Evolutionary conservation across 2,329 filamentous ascomycete genomes (phyloP).

Genomic region (Biscogniauxia sp.): DNA sequence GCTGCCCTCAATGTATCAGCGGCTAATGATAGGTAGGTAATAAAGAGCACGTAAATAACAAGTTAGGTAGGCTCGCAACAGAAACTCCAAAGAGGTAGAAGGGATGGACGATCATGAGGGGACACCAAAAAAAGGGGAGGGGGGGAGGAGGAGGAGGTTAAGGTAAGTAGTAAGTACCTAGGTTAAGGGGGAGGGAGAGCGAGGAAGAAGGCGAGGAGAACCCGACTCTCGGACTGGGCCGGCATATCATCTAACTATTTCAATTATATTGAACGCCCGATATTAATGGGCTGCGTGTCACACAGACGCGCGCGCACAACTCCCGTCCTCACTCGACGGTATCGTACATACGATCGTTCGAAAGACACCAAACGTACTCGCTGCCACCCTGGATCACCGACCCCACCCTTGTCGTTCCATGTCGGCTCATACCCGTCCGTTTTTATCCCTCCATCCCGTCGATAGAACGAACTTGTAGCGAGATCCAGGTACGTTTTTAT

Average conservation of each 20-base stretch:
- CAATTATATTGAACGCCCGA: background rate
- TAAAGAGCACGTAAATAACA: too few relatives aligned
- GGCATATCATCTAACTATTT: too few relatives aligned
- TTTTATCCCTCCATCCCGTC: background rate
- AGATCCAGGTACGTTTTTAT: background rate
- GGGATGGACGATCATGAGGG: background rate
- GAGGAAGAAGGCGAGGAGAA: too few relatives aligned
- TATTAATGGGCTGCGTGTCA: background rate
- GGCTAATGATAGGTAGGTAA: background rate
- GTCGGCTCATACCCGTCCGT: background rate
- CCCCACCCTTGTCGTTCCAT: background rate
- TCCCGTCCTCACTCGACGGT: too few relatives aligned
- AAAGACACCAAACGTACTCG: background rate
- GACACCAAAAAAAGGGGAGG: too few relatives aligned
- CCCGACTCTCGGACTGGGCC: background rate
- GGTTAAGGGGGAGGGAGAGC: too few relatives aligned
- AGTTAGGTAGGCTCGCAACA: background rate
- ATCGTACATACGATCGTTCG: background rate
- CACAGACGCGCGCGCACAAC: too few relatives aligned
- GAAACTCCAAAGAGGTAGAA: background rate
- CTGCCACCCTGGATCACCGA: too few relatives aligned
- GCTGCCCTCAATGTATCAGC: background rate
- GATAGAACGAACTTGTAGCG: background rate
- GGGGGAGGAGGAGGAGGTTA: too few relatives aligned
- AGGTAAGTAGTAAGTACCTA: too few relatives aligned